Base-by-base conservation (phyloP, 305 asterid species). In the Fraxinus latifolia region DNA sequence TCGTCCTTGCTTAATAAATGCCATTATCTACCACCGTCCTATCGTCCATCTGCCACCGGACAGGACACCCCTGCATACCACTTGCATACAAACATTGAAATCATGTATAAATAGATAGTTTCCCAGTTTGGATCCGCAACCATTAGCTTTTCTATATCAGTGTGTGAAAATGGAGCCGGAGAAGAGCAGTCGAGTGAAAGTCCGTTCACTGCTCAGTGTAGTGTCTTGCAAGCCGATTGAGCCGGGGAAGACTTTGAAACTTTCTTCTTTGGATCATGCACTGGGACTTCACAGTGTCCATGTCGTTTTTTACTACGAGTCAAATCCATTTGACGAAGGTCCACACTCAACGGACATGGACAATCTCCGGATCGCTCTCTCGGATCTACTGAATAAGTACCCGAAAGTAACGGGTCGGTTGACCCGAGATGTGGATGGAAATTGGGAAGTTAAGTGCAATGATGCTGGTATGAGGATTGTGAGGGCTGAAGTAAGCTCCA, bases 391-490 rank as follows among this genome's bases (percentile, higher is more conserved):
- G 82, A 84, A 76, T 47, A 53, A 77, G 82, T 90, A 89, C 88
- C 95, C 95, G 19, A 27, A 68, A 1, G 88, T 82, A 0, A 89
- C 91, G 81, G 95, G 93, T 70, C 88, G 95, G 83, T 80, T 91
- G 93, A 77, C 78, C 88, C 84, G 87, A 12, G 91, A 76, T 3
- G 80, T 70, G 50, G 84, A 85, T 23, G 87, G 85, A 1, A 81
- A 77, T 3, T 88, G 91, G 91, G 67, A 34, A 15, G 85, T 91
- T 33, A 91, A 88, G 89, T 88, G 90, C 84, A 90, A 86, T 23
- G 95, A 90, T 55, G 94, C 95, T n/a, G 94, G 95, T 17, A 89
- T 91, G 1, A 82, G 95, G 84, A 88, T 87, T 86, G 62, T 91
- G 12, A 86, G 83, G 67, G 94, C 95, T 1, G 77, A 75, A 0